Conservation (phyloP, 2,329 filamentous ascomycete species). For the Pyrenochaeta sp. region DNA sequence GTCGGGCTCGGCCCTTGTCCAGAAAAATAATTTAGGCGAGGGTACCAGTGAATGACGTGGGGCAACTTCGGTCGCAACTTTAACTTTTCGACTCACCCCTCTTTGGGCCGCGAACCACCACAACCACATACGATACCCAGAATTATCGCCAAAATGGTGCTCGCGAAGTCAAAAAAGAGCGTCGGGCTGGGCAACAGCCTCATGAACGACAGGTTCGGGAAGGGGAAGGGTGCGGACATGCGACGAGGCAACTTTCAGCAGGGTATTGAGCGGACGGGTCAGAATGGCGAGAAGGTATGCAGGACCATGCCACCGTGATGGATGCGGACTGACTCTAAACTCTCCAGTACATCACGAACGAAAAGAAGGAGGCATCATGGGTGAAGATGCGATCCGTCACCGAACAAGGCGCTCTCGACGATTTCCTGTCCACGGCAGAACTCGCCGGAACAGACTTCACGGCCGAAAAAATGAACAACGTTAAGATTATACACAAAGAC, state of each 20-base stretch:
- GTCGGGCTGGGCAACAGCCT: conserved; percentile 96
- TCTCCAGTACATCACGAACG: conserved; percentile 84
- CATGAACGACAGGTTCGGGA: conserved; percentile 98
- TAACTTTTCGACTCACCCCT: conserved; percentile 28
- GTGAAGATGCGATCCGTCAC: conserved; percentile 99
- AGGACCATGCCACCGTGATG: neutral
- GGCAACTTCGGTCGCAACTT: conserved; percentile 32
- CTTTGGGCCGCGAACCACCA: conserved; percentile 23
- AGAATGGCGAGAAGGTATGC: conserved; percentile 76
- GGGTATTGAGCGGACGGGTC: conserved; percentile 75
- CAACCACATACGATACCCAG: conserved; percentile 25
- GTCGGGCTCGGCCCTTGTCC: conserved; percentile 12
- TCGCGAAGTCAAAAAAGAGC: conserved; percentile 92
- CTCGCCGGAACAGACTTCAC: conserved; percentile 98
- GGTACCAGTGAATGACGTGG: conserved; percentile 65
- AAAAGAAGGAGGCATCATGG: conserved; percentile 90
- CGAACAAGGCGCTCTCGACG: conserved; percentile 94
- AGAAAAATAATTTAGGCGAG: conserved; percentile 68
- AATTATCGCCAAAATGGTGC: conserved; percentile 64
- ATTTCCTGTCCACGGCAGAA: conserved; percentile 95
- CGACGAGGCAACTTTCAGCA: conserved; percentile 71
- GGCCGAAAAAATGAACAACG: conserved; percentile 97
- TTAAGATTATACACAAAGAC: conserved; percentile 97
- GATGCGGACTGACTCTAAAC: conserved; percentile 31
- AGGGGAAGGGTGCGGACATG: conserved; percentile 84